These are phyloP conservation scores for Fraxinus velutina DNA, from an alignment of 305 asterid species.

Conservation along the genomic window DNA sequence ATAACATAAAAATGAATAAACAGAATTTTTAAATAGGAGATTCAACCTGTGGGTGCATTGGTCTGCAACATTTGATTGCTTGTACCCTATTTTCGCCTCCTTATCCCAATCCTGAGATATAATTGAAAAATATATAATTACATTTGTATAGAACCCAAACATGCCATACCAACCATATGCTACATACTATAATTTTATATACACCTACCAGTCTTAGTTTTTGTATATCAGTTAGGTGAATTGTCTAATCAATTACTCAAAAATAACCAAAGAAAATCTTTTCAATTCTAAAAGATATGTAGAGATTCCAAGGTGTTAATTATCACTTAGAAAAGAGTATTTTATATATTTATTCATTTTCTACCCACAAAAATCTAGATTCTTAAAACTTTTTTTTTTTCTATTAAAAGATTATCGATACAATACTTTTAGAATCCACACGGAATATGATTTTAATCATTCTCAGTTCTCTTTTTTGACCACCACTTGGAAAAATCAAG, in stretches of 20 bases:
- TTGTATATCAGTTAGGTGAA: not conserved
- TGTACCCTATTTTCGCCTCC: conserved; percentile 53
- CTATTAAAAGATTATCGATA: not conserved
- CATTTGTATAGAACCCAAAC: not conserved
- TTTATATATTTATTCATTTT: not conserved
- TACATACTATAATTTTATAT: not conserved
- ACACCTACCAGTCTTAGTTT: not conserved
- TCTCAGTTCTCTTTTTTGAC: not conserved
- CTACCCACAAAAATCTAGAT: not conserved
- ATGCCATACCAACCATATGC: not conserved
- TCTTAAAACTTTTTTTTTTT: not conserved
- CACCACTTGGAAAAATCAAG: not conserved
- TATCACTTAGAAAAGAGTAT: not conserved
- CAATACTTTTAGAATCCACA: not conserved
- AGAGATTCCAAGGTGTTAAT: not conserved
- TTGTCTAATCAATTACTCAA: not conserved
- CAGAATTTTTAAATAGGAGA: not conserved
- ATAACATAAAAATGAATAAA: not conserved
- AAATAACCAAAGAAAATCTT: not conserved
- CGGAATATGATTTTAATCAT: not conserved
- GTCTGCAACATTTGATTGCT: conserved; percentile 64
- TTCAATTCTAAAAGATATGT: not conserved
- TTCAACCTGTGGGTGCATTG: conserved; percentile 79
- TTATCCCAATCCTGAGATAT: conserved; percentile 68
- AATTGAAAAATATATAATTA: not conserved